These are phyloP conservation scores for Botrytis fragariae DNA, from an alignment of 2,329 filamentous ascomycete genomes.

Conservation along the genomic window DNA sequence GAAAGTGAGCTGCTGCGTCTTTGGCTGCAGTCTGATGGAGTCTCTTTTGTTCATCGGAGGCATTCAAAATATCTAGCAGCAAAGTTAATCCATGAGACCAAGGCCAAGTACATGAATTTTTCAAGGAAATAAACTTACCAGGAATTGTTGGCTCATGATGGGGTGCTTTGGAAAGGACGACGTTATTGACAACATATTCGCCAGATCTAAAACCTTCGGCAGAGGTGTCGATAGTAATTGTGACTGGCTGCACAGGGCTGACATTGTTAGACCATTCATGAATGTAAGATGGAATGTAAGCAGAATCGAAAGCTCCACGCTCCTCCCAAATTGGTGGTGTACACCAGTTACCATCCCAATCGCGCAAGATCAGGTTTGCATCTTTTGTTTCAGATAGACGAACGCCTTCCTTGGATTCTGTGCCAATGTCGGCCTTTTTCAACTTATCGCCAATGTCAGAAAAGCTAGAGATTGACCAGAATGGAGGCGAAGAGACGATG, in stretches of 20 bases:
- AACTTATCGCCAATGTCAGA: constrained; percentile 23
- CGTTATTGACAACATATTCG: constrained; percentile 23
- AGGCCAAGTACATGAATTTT: background rate
- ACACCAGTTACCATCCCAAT: constrained; percentile 31
- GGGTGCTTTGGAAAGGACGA: constrained; percentile 17
- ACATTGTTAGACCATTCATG: constrained; percentile 31
- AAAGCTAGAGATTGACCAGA: constrained; percentile 17
- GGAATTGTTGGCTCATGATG: constrained; percentile 27
- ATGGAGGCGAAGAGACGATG: constrained; percentile 6
- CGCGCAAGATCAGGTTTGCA: constrained; percentile 24
- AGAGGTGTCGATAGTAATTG: background rate
- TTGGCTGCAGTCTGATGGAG: constrained; percentile 29
- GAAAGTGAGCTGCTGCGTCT: constrained; percentile 15
- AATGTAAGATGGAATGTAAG: constrained; percentile 32
- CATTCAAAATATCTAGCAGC: constrained; percentile 27
- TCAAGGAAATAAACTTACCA: constrained; percentile 25
- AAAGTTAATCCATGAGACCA: background rate
- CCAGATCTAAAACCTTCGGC: constrained; percentile 25
- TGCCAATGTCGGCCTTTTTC: constrained; percentile 7
- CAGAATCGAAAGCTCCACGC: constrained; percentile 28
- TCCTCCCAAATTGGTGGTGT: constrained; percentile 34
- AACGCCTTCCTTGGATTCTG: constrained; percentile 22
- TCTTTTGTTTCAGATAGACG: constrained; percentile 29
- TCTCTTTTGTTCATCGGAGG: constrained; percentile 32
- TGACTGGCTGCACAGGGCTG: constrained; percentile 16